Evolutionary conservation across 257 asterid species (phyloP).

Genomic region (Phtheirospermum japonicum): DNA sequence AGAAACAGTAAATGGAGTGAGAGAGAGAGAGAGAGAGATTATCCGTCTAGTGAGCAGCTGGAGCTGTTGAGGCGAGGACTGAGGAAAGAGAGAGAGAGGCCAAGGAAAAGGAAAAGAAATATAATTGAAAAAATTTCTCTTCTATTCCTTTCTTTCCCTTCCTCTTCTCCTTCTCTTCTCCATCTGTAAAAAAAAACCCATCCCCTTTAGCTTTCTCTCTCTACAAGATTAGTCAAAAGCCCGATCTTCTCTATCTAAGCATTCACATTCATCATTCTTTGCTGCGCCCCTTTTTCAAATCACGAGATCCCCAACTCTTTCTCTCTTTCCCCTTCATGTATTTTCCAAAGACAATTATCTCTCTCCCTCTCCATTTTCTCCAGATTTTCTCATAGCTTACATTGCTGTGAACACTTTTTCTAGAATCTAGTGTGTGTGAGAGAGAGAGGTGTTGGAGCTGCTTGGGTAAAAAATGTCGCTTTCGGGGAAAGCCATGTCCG

Average conservation of each 20-base stretch:
- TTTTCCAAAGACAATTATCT: conserved; percentile 22
- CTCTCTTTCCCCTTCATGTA: conserved; percentile 31
- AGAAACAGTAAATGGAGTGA: conserved; percentile 24
- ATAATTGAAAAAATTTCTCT: no score
- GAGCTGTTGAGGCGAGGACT: conserved; percentile 21
- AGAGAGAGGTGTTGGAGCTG: conserved; percentile 16
- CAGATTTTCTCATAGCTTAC: conserved; percentile 5
- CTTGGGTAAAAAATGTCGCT: conserved; percentile 43
- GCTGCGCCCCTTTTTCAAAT: conserved; percentile 41
- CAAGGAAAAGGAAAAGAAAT: no score
- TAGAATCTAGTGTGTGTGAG: no score
- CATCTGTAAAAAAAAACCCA: no score
- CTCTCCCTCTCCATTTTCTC: conserved; percentile 16
- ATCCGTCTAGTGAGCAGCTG: conserved; percentile 45
- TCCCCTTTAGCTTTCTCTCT: no score
- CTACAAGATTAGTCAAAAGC: neutral
- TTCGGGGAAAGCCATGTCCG: conserved; percentile 42
- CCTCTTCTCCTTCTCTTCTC: conserved; percentile 24
- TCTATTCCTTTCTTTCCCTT: neutral
- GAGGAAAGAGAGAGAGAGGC: no score
- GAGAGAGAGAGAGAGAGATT: conserved; percentile 8
- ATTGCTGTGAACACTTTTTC: conserved; percentile 1
- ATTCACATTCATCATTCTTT: conserved; percentile 53
- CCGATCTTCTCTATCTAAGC: conserved; percentile 38
- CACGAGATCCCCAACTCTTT: conserved; percentile 70